phyloP scores from a whole-genome alignment of 2,329 filamentous ascomycete species.

The Xylaria arbuscula region DNA sequence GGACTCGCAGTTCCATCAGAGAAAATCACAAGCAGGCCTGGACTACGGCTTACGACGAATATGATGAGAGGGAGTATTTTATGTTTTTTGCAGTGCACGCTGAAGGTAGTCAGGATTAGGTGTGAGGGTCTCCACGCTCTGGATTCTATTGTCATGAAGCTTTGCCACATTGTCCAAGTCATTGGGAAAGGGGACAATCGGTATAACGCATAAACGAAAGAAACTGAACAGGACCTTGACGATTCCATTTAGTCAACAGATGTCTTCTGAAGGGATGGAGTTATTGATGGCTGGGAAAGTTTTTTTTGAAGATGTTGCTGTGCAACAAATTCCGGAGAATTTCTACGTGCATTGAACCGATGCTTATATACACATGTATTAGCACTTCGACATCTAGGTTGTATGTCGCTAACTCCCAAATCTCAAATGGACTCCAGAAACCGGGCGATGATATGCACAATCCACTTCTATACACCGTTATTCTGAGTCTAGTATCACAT shows the following conservation, averaged over 20 bases:
- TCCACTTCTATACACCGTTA: background rate
- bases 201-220: too few species aligned
- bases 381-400: conserved; percentile 7
- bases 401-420: conserved; percentile 23
- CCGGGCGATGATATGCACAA: background rate
- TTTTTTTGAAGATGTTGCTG: background rate
- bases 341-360: background rate
- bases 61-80: conserved; percentile 24
- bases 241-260: too few species aligned
- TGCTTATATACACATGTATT: background rate
- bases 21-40: background rate
- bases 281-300: too few species aligned
- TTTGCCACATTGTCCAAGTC: too few species aligned
- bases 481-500: conserved; percentile 6
- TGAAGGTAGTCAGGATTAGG: conserved; percentile 41
- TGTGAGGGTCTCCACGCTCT: background rate
- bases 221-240: too few species aligned
- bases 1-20: background rate
- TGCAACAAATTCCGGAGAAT: background rate
- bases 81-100: conserved; percentile 53
- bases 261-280: too few species aligned
- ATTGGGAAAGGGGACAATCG: too few species aligned
- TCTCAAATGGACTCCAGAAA: background rate
- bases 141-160: too few species aligned
- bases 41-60: background rate